These are phyloP conservation scores for Trametes gibbosa DNA, from an alignment of 768 basidiomycete species.

Conservation along the genomic window DNA sequence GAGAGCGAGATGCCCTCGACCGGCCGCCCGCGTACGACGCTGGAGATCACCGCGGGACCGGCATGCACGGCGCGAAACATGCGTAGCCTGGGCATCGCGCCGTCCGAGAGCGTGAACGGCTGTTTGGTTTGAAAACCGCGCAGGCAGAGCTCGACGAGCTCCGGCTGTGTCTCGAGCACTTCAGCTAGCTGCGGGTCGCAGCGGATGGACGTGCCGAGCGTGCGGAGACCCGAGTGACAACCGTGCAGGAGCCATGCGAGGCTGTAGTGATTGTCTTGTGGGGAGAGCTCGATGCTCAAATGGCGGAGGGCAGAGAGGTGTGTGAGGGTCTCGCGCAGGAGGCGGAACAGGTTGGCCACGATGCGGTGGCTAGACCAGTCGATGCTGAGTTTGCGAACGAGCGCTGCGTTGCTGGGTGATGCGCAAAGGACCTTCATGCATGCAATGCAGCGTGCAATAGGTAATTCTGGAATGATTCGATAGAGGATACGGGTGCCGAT, in stretches of 20 bases:
- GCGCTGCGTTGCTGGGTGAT: constrained; percentile 28
- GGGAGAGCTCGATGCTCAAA: constrained; percentile 51
- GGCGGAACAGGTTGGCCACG: constrained; percentile 48
- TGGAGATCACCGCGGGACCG: constrained; percentile 42
- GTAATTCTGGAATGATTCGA: constrained; percentile 35
- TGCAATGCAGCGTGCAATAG: constrained; percentile 30
- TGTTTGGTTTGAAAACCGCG: constrained; percentile 46
- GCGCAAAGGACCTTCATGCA: constrained; percentile 42
- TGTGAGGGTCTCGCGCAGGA: constrained; percentile 45
- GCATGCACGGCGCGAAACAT: constrained; percentile 55
- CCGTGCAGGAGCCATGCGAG: constrained; percentile 50
- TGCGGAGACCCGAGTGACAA: constrained; percentile 43
- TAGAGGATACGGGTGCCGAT: constrained; percentile 36
- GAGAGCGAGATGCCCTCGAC: constrained; percentile 52
- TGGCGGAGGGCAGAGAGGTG: constrained; percentile 38
- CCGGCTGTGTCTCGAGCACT: constrained; percentile 51
- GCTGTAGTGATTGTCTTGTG: constrained; percentile 30
- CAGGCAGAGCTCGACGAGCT: constrained; percentile 51
- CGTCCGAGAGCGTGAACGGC: constrained; percentile 33
- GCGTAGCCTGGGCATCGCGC: constrained; percentile 46
- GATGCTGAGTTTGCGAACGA: constrained; percentile 49
- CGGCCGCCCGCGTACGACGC: constrained; percentile 47
- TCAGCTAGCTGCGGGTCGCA: constrained; percentile 45
- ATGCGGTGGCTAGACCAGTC: constrained; percentile 38
- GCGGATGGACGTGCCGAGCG: constrained; percentile 56